These are phyloP conservation scores for Picochlorum costavermella DNA, from an alignment of 139 green algal species.

Conservation along the genomic window DNA sequence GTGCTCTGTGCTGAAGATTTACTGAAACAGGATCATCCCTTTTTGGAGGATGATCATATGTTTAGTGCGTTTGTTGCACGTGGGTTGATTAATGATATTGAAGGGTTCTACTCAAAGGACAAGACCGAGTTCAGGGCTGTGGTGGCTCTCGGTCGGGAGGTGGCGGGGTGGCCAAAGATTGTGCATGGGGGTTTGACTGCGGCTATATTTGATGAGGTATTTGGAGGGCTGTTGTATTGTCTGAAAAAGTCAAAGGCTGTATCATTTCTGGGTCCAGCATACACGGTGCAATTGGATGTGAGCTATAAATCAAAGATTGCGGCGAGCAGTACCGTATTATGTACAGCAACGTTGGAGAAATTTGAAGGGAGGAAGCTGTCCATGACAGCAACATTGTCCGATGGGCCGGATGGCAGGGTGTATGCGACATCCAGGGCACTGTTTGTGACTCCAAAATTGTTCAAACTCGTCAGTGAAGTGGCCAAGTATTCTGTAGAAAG, in stretches of 20 bases:
- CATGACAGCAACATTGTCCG: conserved; percentile 51
- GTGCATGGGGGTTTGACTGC: conserved; percentile 67
- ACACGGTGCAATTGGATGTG: conserved; percentile 55
- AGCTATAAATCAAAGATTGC: conserved; percentile 52
- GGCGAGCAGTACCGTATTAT: conserved; percentile 45
- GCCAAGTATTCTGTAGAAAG: conserved; percentile 27
- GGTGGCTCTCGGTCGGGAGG: conserved; percentile 11
- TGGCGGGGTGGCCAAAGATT: conserved; percentile 22
- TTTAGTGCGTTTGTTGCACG: conserved; percentile 37
- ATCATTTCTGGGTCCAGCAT: conserved; percentile 17
- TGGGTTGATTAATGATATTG: conserved; percentile 44
- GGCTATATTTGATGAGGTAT: conserved; percentile 66
- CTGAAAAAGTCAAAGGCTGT: conserved; percentile 24
- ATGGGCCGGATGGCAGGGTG: conserved; percentile 31
- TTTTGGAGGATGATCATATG: conserved; percentile 36
- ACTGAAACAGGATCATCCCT: conserved; percentile 23
- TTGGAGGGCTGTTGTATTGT: conserved; percentile 44
- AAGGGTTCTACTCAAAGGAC: conserved; percentile 40
- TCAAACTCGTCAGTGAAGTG: conserved; percentile 32
- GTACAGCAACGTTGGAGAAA: conserved; percentile 54
- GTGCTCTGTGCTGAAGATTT: conserved; percentile 23
- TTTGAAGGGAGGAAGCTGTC: conserved; percentile 64
- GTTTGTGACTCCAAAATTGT: conserved; percentile 59
- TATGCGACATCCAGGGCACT: conserved; percentile 65
- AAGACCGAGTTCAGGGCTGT: conserved; percentile 11